Percentiles rank a stretch among this genome's conserved stretches.
Conservation (phyloP, 2,329 filamentous ascomycete genomes). For the Aspergillus jensenii region DNA sequence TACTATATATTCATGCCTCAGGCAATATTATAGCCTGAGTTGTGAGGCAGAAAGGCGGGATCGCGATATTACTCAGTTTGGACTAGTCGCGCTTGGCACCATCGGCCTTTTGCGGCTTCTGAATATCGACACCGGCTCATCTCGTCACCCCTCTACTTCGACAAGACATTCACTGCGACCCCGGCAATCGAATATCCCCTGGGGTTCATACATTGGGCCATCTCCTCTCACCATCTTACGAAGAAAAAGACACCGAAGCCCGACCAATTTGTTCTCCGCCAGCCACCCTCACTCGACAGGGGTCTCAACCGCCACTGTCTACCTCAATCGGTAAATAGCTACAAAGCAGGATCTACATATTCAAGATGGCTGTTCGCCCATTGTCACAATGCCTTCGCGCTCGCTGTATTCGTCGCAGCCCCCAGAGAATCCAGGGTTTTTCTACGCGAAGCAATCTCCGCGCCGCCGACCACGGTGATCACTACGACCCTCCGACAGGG, state of each 20-base stretch:
- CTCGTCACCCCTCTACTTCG: conserved; percentile 35
- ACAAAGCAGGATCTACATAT: conserved; percentile 19
- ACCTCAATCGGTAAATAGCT: conserved; percentile 12
- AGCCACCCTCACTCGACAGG: conserved; percentile 18
- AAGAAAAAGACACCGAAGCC: conserved; percentile 11
- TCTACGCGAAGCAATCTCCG: conserved; percentile 41
- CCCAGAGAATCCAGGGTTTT: conserved; percentile 40
- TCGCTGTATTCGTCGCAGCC: conserved; percentile 37
- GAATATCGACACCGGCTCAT: conserved; percentile 32
- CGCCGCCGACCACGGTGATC: conserved; percentile 62
- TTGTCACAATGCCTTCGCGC: conserved; percentile 40
- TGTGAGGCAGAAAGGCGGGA: conserved; percentile 27
- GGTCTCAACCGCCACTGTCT: conserved; percentile 21
- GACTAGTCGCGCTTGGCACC: conserved; percentile 30
- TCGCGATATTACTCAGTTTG: conserved; percentile 23
- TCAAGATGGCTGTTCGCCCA: conserved; percentile 41
- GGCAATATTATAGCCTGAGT: conserved; percentile 21
- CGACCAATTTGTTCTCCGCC: conserved; percentile 8
- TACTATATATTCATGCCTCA: conserved; percentile 20
- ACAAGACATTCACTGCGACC: conserved; percentile 17
- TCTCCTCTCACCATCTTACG: conserved; percentile 13
- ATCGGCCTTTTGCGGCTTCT: conserved; percentile 41
- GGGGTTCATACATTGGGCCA: conserved; percentile 26
- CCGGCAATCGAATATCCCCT: conserved; percentile 21
- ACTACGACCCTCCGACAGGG: conserved; percentile 86